Conservation (phyloP, 106 monocot species). For the Allium sativum region DNA sequence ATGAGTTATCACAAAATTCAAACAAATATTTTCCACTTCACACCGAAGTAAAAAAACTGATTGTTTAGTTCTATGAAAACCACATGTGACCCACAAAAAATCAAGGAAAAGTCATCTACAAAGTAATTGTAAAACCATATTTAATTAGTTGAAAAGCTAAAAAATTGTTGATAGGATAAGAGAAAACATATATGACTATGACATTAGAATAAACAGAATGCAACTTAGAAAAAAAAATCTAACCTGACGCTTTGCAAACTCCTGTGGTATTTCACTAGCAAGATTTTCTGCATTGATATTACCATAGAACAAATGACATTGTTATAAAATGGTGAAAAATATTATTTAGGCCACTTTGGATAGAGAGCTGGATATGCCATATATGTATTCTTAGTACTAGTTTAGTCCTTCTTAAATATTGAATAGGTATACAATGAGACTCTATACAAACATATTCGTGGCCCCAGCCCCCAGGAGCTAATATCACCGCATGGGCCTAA, state of each 20-base stretch:
- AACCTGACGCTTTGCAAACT: slow-evolving; percentile 87
- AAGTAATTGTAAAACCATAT: not conserved
- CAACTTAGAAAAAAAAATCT: not conserved
- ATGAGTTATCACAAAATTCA: too few relatives aligned
- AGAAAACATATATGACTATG: not conserved
- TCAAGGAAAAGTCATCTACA: not conserved
- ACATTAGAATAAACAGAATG: not conserved
- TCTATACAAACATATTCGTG: slow-evolving; percentile 97
- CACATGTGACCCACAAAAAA: too few relatives aligned
- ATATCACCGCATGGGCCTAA: slow-evolving; percentile 81
- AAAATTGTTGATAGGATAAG: not conserved
- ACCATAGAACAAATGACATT: not conserved
- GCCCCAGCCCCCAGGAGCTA: slow-evolving; percentile 99
- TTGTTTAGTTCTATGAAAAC: too few relatives aligned
- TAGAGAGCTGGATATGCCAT: too few relatives aligned
- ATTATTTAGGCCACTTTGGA: not conserved
- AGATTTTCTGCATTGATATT: slow-evolving; percentile 47
- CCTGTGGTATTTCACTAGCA: slow-evolving; percentile 96
- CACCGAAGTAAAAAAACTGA: too few relatives aligned
- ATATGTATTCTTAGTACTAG: too few relatives aligned
- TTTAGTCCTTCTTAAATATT: too few relatives aligned
- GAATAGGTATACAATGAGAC: not conserved
- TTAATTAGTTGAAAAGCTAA: not conserved
- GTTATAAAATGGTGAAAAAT: not conserved
- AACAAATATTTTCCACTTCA: too few relatives aligned